Conservation (phyloP, 176 grass and related monocot genomes). For the Guadua angustifolia region DNA sequence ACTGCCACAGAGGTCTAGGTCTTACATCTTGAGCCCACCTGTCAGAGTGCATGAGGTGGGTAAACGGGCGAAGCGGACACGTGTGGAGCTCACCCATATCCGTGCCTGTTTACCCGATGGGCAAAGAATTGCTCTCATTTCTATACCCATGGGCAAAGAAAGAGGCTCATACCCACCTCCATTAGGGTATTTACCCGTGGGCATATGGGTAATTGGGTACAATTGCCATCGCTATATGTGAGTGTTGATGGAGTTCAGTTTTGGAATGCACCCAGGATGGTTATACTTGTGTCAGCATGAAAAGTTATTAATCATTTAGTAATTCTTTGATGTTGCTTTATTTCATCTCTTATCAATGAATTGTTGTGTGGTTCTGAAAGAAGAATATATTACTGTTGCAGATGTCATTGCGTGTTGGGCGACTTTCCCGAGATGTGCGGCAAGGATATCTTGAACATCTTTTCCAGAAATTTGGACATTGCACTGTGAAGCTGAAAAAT, state of each 20-base stretch:
- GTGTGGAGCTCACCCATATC: no score
- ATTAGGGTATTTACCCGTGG: no score
- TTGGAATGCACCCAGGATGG: not conserved
- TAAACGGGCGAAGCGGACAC: no score
- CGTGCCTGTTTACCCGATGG: no score
- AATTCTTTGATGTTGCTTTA: conserved; percentile 3
- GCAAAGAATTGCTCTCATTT: no score
- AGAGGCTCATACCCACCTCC: no score
- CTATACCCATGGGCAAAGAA: no score
- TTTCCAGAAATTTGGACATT: conserved; percentile 57
- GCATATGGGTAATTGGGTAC: no score
- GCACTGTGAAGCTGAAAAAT: conserved; percentile 54
- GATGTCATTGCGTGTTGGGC: conserved; percentile 72
- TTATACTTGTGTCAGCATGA: conserved; percentile 9
- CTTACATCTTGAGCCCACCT: no score
- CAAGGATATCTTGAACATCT: conserved; percentile 49
- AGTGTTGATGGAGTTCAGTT: not conserved
- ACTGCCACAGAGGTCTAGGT: no score
- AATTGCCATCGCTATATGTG: not conserved
- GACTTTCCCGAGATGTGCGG: conserved; percentile 45
- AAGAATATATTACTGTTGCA: conserved; percentile 37
- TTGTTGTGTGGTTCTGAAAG: conserved; percentile 8
- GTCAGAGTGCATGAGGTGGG: no score
- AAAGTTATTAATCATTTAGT: not conserved
- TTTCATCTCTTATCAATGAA: conserved; percentile 10